These are phyloP conservation scores for Eucalyptus coolabah DNA, from an alignment of 345 rosid species.

Conservation along the genomic window DNA sequence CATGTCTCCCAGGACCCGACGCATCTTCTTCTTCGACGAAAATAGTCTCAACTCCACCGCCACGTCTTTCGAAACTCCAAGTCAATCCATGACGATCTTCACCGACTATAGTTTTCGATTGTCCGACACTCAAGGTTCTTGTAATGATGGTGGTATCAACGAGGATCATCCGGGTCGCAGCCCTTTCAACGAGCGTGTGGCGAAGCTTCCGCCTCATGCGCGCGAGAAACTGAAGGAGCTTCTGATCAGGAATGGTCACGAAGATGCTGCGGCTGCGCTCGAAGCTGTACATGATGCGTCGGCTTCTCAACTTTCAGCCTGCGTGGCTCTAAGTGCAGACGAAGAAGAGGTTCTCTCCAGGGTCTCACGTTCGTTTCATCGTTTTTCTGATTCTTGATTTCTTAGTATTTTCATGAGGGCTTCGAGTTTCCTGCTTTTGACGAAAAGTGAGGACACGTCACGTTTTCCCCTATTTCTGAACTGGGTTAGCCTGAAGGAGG, in stretches of 20 bases:
- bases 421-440: background rate
- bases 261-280: background rate
- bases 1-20: background rate
- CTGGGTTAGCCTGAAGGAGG: background rate
- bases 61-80: background rate
- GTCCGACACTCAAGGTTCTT: background rate
- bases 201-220: background rate
- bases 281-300: background rate
- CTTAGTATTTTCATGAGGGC: background rate
- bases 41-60: background rate
- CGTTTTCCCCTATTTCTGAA: background rate
- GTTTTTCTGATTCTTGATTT: background rate
- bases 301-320: background rate
- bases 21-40: background rate
- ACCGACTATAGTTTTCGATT: background rate
- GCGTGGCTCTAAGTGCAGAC: background rate
- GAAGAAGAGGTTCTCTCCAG: background rate
- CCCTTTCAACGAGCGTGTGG: background rate
- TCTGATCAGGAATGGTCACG: background rate
- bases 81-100: background rate
- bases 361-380: background rate
- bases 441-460: background rate
- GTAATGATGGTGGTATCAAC: background rate
- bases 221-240: background rate
- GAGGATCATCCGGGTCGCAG: background rate